Evolutionary conservation across 306 rosid genomes (phyloP), one percentile per base, ranked within the genome.

Genomic region (Styphnolobium japonicum): DNA sequence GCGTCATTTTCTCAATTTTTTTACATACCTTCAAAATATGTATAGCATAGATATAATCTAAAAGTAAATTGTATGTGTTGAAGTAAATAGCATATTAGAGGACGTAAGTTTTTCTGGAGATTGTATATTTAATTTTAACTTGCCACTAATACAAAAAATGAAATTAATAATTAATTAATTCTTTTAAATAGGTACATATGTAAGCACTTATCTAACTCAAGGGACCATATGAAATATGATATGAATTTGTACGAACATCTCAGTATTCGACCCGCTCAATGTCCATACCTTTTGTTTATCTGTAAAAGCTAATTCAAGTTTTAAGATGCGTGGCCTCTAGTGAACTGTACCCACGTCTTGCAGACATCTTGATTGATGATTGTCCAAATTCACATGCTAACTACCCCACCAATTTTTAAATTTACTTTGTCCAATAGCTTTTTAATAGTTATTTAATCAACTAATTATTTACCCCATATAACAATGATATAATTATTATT

Each of bases 301-400:
- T 73, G 77, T 40, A 33, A 57, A 65, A 56, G 52, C 56, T 4
- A 31, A 69, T 65, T 23, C 65, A 61, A 62, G 6, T 22, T 49
- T 80, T 10, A 15, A 73, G n/a, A 67, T 65, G 58, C 18, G 66
- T 82, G 80, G 79, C 31, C 25, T 75, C 42, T 19, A 29, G 22
- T 16, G 75, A 42, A 40, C 4, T 81, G 57, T 66, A 40, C 73
- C 14, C 18, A 69, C 6, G 7, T 53, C 52, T 40, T 52, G 23
- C 37, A 39, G 48, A 48, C 75, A 81, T 57, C 49, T 61, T 67
- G 25, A 84, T 68, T 21, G 37, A 67, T 25, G 14, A 9, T 72
- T 45, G 62, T 64, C 81, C 78, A 48, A 68, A 46, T 27, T 58
- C 83, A 76, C 82, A 55, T 82, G 74, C 53, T 73, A 71, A 48